Percentiles rank a stretch among this genome's conserved stretches.
Evolutionary conservation across 2,329 filamentous ascomycete genomes (phyloP).

Genomic region (Hypoxylon sp.): DNA sequence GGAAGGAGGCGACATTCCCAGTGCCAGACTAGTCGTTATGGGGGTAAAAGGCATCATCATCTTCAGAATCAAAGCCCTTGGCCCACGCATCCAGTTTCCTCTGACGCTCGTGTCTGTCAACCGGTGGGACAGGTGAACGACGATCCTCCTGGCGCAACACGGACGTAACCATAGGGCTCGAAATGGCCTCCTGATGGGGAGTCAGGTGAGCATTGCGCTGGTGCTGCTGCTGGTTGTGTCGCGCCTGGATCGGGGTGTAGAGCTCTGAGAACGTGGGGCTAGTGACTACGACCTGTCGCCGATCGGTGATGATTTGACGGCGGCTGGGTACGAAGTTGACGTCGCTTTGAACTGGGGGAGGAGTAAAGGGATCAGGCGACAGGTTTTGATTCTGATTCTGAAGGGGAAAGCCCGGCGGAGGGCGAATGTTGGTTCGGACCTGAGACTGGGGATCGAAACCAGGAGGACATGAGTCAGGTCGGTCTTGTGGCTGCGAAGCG

Average conservation of each 20-base stretch:
- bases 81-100: slow-evolving; percentile 8
- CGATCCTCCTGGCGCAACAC: background rate
- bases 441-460: background rate
- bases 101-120: slow-evolving; percentile 11
- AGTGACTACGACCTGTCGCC: slow-evolving; percentile 2
- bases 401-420: background rate
- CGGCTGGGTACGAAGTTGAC: background rate
- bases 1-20: background rate
- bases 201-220: background rate
- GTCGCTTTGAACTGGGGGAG: background rate
- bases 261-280: slow-evolving; percentile 15
- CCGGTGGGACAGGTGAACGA: background rate
- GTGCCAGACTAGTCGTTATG: background rate
- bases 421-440: background rate
- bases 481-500: background rate
- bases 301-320: slow-evolving; percentile 17
- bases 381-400: background rate
- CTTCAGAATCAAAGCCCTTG: slow-evolving; percentile 23
- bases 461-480: slow-evolving; percentile 3
- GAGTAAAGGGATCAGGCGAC: background rate
- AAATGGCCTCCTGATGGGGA: background rate
- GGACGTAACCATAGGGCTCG: background rate
- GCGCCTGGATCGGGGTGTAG: slow-evolving; percentile 19
- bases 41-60: slow-evolving; percentile 11
- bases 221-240: background rate